Conservation (phyloP, 768 basidiomycete genomes). For the Strobilomyces dryophilus region DNA sequence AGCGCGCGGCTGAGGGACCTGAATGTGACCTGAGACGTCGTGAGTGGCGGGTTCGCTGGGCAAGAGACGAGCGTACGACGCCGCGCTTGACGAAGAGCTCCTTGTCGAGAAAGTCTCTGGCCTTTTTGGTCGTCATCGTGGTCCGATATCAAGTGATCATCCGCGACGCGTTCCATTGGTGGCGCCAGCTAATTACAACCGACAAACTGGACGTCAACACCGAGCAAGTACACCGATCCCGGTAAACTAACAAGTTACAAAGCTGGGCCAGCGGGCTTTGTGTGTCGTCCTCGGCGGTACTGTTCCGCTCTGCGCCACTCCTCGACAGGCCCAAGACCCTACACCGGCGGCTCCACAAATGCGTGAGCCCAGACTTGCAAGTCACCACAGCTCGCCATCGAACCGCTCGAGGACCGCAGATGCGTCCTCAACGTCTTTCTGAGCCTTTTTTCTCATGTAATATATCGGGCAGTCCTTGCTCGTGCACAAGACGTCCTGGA, state of each 20-base stretch:
- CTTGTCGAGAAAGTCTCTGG: constrained; percentile 42
- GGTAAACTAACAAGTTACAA: too few species aligned
- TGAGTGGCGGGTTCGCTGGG: neutral
- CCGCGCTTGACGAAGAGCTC: constrained; percentile 42
- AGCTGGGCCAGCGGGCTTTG: too few species aligned
- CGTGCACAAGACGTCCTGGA: constrained; percentile 90
- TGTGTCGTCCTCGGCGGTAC: too few species aligned
- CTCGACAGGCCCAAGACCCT: too few species aligned
- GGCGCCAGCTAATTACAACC: too few species aligned
- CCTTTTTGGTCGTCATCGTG: constrained; percentile 27
- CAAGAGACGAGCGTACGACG: constrained; percentile 32
- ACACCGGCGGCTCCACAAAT: too few species aligned
- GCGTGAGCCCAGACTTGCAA: too few species aligned
- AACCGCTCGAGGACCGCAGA: constrained; percentile 77
- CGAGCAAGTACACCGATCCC: too few species aligned
- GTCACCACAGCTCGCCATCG: constrained; percentile 31
- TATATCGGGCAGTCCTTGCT: constrained; percentile 61
- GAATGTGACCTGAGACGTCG: constrained; percentile 61
- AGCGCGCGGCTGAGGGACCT: constrained; percentile 70
- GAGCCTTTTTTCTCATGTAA: constrained; percentile 68
- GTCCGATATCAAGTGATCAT: neutral
- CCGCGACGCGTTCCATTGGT: constrained; percentile 1
- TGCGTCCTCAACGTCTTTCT: constrained; percentile 88
- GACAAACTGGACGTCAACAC: too few species aligned
- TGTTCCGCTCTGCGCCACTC: too few species aligned